Evolutionary conservation across 73 alveolate species (phyloP).

Genomic region (Tetrahymena thermophila): DNA sequence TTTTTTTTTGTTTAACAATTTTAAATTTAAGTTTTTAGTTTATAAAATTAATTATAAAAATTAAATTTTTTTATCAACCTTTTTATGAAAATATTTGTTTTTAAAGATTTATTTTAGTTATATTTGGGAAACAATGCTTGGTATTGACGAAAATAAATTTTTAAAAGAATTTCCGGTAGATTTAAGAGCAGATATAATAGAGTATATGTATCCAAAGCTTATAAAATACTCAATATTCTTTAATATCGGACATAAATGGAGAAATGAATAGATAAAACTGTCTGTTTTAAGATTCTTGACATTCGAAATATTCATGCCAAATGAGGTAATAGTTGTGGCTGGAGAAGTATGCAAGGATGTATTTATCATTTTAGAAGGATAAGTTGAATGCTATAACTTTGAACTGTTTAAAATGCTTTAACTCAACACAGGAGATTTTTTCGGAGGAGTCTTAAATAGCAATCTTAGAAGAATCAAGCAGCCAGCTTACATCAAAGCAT

Average conservation of each 20-base stretch:
- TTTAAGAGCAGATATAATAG: background rate
- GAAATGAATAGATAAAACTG: background rate
- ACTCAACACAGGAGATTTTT: background rate
- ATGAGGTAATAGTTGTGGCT: background rate
- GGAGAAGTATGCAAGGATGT: background rate
- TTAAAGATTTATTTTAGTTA: background rate
- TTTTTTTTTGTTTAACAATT: no score
- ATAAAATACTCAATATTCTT: background rate
- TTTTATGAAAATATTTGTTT: background rate
- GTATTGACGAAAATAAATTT: background rate
- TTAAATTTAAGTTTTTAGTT: background rate
- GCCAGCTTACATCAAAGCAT: background rate
- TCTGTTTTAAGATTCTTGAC: background rate
- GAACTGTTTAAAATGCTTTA: background rate
- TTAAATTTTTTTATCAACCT: no score
- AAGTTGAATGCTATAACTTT: background rate
- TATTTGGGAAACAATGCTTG: background rate
- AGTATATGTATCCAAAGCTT: background rate
- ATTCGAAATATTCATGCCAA: background rate
- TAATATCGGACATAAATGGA: background rate
- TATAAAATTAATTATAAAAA: background rate
- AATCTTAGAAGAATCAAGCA: background rate
- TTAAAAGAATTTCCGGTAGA: background rate
- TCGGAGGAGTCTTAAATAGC: background rate
- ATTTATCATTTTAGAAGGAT: background rate